Conservation (phyloP, 2,329 filamentous ascomycete genomes). For the Verticillium alfalfae region DNA sequence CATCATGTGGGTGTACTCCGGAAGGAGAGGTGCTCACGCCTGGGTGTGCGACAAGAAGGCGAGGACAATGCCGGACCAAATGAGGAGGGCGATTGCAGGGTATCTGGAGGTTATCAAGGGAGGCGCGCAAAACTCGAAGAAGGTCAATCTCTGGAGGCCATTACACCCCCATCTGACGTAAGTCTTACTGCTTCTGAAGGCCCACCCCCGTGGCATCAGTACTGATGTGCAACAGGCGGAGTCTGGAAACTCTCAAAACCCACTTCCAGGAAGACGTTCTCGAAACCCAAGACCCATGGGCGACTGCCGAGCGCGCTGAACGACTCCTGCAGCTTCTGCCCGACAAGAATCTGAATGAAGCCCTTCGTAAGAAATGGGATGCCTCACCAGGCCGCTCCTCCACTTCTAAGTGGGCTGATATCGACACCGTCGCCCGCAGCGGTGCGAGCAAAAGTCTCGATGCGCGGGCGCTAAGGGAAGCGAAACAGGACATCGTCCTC, state of each 20-base stretch:
- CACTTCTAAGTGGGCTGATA: conserved; percentile 86
- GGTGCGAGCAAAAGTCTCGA: conserved; percentile 70
- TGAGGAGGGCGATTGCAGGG: conserved; percentile 75
- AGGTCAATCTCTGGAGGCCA: conserved; percentile 76
- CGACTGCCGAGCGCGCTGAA: conserved; percentile 61
- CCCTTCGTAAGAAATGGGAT: conserved; percentile 86
- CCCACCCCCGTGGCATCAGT: not conserved
- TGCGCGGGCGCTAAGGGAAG: conserved; percentile 68
- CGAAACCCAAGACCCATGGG: conserved; percentile 81
- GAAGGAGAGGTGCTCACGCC: conserved; percentile 91
- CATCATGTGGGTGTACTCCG: conserved; percentile 98
- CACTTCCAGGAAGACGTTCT: conserved; percentile 84
- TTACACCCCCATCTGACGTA: conserved; percentile 83
- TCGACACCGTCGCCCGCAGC: conserved; percentile 76
- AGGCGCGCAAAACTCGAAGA: conserved; percentile 79
- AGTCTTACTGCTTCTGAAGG: conserved; percentile 16
- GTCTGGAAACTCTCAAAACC: conserved; percentile 74
- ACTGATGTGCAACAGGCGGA: conserved; percentile 51
- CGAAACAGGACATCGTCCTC: conserved; percentile 91
- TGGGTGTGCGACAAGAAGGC: conserved; percentile 95
- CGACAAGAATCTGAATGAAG: conserved; percentile 69
- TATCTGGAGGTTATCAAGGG: conserved; percentile 91
- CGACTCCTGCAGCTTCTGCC: conserved; percentile 81
- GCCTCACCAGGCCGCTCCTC: conserved; percentile 73
- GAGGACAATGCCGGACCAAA: conserved; percentile 77